These are phyloP conservation scores for Rhodofomes roseus DNA, from an alignment of 1,284 basidiomycete genomes.

Conservation along the genomic window DNA sequence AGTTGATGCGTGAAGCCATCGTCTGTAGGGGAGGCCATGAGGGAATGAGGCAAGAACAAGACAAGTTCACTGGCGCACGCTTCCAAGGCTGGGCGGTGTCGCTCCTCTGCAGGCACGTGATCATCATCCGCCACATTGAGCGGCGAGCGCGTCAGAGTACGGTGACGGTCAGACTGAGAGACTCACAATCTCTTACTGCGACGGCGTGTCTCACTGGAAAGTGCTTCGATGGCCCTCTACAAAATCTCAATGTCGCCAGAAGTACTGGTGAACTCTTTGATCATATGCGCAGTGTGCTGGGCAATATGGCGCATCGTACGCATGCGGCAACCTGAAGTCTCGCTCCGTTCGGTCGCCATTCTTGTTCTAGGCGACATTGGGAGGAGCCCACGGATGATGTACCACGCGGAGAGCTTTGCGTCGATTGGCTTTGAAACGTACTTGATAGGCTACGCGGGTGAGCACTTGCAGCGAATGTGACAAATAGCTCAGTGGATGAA, in stretches of 20 bases:
- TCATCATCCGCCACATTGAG: no score
- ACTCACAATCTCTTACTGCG: no score
- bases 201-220: no score
- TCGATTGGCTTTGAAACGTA: conserved; percentile 77
- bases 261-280: background rate
- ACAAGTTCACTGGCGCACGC: no score
- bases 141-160: no score
- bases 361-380: conserved; percentile 96
- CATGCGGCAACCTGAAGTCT: conserved; percentile 28
- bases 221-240: no score
- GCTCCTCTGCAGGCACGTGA: no score
- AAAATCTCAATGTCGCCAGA: no score
- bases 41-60: background rate
- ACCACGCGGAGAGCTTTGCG: conserved; percentile 92
- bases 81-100: no score
- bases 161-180: no score
- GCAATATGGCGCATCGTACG: conserved; percentile 12
- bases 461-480: conserved; percentile 17
- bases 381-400: conserved; percentile 97
- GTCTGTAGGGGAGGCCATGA: conserved; percentile 18
- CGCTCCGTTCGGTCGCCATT: conserved; percentile 72
- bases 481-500: background rate
- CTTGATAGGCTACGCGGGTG: conserved; percentile 86
- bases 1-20: conserved; percentile 72
- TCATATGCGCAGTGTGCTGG: background rate